These are phyloP conservation scores for Boletus rex-veris DNA, from an alignment of 768 basidiomycete species.

Conservation along the genomic window DNA sequence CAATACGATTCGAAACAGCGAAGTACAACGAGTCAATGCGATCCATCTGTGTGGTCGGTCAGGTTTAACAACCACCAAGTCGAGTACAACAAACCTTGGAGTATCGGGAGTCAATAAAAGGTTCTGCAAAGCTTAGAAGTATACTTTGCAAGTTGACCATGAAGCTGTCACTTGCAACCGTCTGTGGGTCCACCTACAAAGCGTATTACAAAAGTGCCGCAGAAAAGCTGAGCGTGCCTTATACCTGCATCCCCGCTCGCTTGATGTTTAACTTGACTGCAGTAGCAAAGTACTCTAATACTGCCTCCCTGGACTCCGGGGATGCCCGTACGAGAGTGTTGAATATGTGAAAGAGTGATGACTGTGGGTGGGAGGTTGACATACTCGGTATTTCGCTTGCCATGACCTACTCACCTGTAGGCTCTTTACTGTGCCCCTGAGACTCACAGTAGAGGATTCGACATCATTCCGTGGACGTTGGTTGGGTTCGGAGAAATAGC, in stretches of 20 bases:
- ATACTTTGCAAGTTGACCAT: slow-evolving; percentile 89
- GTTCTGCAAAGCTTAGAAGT: slow-evolving; percentile 82
- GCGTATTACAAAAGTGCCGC: neutral
- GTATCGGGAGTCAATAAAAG: slow-evolving; percentile 90
- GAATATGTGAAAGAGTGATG: slow-evolving; percentile 81
- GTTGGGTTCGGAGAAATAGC: slow-evolving; percentile 86
- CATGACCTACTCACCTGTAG: slow-evolving; percentile 56
- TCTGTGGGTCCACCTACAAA: slow-evolving; percentile 71
- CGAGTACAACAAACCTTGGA: slow-evolving; percentile 57
- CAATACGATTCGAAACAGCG: slow-evolving; percentile 65
- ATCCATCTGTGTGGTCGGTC: slow-evolving; percentile 59
- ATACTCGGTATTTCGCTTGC: neutral
- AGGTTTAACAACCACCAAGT: neutral
- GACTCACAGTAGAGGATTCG: slow-evolving; percentile 77
- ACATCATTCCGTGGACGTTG: slow-evolving; percentile 70
- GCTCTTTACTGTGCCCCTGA: slow-evolving; percentile 82
- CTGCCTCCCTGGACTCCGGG: slow-evolving; percentile 72
- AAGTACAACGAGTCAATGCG: slow-evolving; percentile 86
- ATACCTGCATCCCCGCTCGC: slow-evolving; percentile 87
- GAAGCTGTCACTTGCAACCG: slow-evolving; percentile 88
- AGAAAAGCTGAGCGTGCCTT: neutral
- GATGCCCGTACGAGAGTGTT: slow-evolving; percentile 85
- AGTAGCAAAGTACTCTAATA: slow-evolving; percentile 77
- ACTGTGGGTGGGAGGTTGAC: slow-evolving; percentile 26
- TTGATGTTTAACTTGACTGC: slow-evolving; percentile 74